Conservation (phyloP, 139 green algal species). For the Chlorella sp. region DNA sequence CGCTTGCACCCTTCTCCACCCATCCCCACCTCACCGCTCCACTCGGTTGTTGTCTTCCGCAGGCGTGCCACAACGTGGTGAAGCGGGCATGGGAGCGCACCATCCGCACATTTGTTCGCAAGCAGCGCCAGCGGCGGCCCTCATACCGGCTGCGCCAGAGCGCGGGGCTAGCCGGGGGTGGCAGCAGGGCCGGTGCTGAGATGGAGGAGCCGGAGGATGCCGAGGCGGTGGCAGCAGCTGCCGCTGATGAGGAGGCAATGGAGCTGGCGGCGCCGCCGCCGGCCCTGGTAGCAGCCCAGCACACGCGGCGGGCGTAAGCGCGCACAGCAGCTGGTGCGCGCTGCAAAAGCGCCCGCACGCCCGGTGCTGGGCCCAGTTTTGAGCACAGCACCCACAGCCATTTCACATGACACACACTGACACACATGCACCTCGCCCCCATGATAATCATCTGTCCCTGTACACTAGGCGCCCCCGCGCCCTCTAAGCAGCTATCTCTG, state of each 20-base stretch:
- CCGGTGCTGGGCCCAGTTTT: no score
- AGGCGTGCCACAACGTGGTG: constrained; percentile 26
- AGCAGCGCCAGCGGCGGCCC: constrained; percentile 17
- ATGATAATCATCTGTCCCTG: no score
- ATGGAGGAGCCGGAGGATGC: not conserved
- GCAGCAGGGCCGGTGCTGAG: not conserved
- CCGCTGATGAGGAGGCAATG: not conserved
- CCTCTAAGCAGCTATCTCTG: no score
- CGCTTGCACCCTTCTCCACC: no score
- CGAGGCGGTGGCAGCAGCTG: not conserved
- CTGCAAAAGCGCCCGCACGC: no score
- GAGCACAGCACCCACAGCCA: no score
- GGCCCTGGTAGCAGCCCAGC: not conserved
- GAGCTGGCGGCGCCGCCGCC: not conserved
- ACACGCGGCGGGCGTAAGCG: not conserved
- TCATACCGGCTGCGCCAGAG: constrained; percentile 30
- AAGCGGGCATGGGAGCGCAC: constrained; percentile 15
- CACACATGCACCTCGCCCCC: no score
- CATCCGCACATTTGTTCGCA: not conserved
- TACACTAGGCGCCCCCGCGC: no score
- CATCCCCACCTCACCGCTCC: not conserved
- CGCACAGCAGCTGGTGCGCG: no score
- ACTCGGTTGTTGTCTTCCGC: not conserved
- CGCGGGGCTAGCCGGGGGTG: not conserved
- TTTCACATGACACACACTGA: no score